Percentiles rank a stretch among this genome's conserved stretches.
These are phyloP conservation scores for Gossypium laxum DNA, from an alignment of 441 rosid species.

Conservation along the genomic window DNA sequence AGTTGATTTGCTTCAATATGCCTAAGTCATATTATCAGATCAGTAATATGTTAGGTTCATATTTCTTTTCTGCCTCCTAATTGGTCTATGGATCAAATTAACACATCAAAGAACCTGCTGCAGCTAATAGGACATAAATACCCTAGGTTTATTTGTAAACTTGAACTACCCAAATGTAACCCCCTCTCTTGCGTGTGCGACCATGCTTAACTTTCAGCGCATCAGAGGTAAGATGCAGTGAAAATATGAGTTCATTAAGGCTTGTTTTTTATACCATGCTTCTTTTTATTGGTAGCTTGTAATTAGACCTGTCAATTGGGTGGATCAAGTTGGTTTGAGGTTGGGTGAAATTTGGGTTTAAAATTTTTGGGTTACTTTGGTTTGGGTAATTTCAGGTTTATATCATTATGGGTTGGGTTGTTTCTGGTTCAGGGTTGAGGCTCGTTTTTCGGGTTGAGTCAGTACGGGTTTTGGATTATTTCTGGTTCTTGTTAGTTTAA, in stretches of 20 bases:
- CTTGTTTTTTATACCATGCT: not conserved
- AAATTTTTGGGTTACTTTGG: too few species aligned
- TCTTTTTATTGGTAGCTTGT: not conserved
- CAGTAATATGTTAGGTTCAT: not conserved
- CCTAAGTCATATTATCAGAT: not conserved
- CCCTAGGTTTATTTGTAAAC: not conserved
- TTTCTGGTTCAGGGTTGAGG: too few species aligned
- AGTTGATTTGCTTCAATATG: not conserved
- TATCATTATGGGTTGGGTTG: too few species aligned
- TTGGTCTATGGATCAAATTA: not conserved
- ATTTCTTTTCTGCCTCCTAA: not conserved
- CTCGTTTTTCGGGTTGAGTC: too few species aligned
- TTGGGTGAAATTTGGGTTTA: too few species aligned
- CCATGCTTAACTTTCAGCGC: too few species aligned
- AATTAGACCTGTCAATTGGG: too few species aligned
- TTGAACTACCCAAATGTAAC: not conserved
- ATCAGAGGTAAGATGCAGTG: not conserved
- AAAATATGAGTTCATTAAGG: not conserved
- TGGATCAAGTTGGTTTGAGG: too few species aligned
- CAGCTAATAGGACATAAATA: not conserved
- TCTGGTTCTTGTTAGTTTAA: too few species aligned
- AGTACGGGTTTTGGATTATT: too few species aligned
- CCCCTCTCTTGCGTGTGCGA: not conserved
- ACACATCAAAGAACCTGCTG: not conserved
- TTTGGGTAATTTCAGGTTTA: too few species aligned